phyloP scores from a whole-genome alignment of 2,329 filamentous ascomycete species.

The Paracamarosporium sp. region DNA sequence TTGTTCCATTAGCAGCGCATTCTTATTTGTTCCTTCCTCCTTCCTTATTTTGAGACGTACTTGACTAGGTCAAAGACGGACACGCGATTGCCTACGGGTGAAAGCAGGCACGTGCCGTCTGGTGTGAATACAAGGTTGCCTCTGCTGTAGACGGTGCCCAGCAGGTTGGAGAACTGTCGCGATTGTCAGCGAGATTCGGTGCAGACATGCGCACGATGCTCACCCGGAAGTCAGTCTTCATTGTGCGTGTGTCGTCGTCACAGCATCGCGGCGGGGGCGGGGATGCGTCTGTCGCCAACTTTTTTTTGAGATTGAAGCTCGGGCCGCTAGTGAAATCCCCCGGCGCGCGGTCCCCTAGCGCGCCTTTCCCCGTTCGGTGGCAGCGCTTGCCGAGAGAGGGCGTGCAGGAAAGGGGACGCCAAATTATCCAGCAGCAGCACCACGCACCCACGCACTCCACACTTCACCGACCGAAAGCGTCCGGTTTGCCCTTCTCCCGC shows the following conservation, averaged over 20 bases:
- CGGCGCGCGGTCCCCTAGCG: slow-evolving; percentile 31
- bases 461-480: slow-evolving; percentile 14
- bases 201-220: slow-evolving; percentile 20
- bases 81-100: slow-evolving; percentile 94
- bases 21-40: background rate
- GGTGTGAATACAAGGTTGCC: slow-evolving; percentile 96
- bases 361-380: slow-evolving; percentile 44
- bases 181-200: slow-evolving; percentile 30
- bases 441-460: slow-evolving; percentile 29
- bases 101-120: slow-evolving; percentile 94
- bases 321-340: slow-evolving; percentile 19
- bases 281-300: slow-evolving; percentile 36
- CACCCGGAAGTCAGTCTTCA: slow-evolving; percentile 99
- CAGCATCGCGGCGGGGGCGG: slow-evolving; percentile 24
- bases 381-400: slow-evolving; percentile 47
- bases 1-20: slow-evolving; percentile 11
- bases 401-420: slow-evolving; percentile 47
- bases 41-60: slow-evolving; percentile 63
- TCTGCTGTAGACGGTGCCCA: slow-evolving; percentile 97
- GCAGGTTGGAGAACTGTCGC: slow-evolving; percentile 91
- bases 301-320: slow-evolving; percentile 41
- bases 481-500: slow-evolving; percentile 14
- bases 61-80: slow-evolving; percentile 96
- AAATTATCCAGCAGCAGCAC: slow-evolving; percentile 44
- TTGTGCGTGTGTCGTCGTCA: slow-evolving; percentile 51